These are phyloP conservation scores for Tolypocladium inflatum DNA, from an alignment of 2,329 filamentous ascomycete species.

Conservation along the genomic window DNA sequence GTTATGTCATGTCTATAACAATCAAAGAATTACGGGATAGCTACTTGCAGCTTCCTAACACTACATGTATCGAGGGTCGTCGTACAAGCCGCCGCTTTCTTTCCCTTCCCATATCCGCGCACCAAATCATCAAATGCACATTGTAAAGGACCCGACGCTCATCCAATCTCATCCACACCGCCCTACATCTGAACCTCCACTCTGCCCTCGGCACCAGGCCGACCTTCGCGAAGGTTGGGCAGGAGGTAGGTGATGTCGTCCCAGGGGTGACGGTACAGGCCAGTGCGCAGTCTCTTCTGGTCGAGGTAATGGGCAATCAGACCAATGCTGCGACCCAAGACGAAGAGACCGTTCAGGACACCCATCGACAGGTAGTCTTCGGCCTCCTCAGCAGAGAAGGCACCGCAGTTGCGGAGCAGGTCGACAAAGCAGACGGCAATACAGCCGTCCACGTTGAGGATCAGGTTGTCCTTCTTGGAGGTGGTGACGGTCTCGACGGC, in stretches of 20 bases:
- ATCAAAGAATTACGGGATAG: constrained; percentile 21
- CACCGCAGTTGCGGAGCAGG: constrained; percentile 92
- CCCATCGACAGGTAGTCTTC: constrained; percentile 99
- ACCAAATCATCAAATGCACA: constrained; percentile 23
- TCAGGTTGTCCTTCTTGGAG: constrained; percentile 99
- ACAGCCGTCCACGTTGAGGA: constrained; percentile 97
- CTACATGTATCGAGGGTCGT: constrained; percentile 25
- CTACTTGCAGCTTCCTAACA: constrained; percentile 21
- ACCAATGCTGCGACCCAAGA: constrained; percentile 93
- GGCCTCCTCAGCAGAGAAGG: constrained; percentile 90
- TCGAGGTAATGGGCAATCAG: constrained; percentile 99
- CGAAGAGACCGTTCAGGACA: constrained; percentile 98
- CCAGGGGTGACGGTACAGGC: constrained; percentile 98
- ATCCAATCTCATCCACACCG: constrained; percentile 11
- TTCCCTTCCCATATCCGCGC: constrained; percentile 15
- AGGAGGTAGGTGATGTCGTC: constrained; percentile 96
- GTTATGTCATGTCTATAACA: constrained; percentile 19
- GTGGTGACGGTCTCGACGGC: constrained; percentile 97
- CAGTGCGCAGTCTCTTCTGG: constrained; percentile 98
- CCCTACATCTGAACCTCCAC: constrained; percentile 75
- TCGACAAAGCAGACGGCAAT: constrained; percentile 99
- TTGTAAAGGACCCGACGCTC: constrained; percentile 17
- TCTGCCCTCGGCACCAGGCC: constrained; percentile 70
- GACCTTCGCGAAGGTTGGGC: constrained; percentile 63
- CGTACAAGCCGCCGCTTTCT: constrained; percentile 23